Conservation (phyloP, 331 rosid genomes). For the Malus hybrid region DNA sequence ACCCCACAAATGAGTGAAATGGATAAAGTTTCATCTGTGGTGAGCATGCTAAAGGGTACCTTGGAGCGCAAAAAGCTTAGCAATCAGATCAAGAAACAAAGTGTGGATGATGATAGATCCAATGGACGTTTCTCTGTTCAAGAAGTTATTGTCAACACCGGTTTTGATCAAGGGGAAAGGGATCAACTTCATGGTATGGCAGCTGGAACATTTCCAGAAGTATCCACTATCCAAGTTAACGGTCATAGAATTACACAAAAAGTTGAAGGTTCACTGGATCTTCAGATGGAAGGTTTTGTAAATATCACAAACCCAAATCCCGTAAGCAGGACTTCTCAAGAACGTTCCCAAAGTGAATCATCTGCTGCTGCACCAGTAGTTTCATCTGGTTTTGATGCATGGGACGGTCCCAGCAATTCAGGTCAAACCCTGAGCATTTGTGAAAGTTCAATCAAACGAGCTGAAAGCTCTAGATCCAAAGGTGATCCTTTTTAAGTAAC, state of each 20-base stretch:
- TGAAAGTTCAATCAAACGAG: conserved; percentile 72
- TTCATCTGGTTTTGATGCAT: conserved; percentile 80
- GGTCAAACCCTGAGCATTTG: conserved; percentile 51
- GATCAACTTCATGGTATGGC: conserved; percentile 38
- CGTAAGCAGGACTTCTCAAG: conserved; percentile 51
- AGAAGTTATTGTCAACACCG: conserved; percentile 29
- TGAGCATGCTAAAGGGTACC: conserved; percentile 86
- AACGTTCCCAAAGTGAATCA: conserved; percentile 91
- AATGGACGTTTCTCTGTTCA: conserved; percentile 35
- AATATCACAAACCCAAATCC: conserved; percentile 48
- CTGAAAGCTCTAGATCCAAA: conserved; percentile 56
- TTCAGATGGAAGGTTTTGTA: conserved; percentile 54
- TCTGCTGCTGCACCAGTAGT: conserved; percentile 85
- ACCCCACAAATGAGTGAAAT: conserved; percentile 42
- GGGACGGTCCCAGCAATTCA: conserved; percentile 84
- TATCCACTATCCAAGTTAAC: conserved; percentile 36
- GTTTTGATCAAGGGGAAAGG: conserved; percentile 43
- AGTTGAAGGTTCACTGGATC: conserved; percentile 44
- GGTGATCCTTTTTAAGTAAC: conserved; percentile 29
- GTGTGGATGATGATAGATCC: conserved; percentile 37
- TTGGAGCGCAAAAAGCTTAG: conserved; percentile 66
- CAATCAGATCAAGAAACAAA: conserved; percentile 43
- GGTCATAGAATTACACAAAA: conserved; percentile 34
- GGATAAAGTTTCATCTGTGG: conserved; percentile 83
- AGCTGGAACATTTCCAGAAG: conserved; percentile 31